phyloP scores from a whole-genome alignment of 306 rosid species.

The Urtica urens region DNA sequence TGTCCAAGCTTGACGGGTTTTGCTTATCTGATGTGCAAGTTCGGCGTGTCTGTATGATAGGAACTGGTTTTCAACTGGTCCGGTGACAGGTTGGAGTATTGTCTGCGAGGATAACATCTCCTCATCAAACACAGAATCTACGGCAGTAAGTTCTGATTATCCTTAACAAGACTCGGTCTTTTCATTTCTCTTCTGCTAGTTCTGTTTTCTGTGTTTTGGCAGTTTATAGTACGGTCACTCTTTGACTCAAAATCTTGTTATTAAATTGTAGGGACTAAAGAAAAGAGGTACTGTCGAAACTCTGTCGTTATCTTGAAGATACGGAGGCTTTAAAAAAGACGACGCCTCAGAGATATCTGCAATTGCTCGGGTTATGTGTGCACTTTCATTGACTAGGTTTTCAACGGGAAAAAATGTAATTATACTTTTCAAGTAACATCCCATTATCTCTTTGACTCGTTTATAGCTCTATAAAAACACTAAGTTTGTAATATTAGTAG shows the following conservation, averaged over 20 bases:
- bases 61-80: constrained; percentile 19
- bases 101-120: constrained; percentile 13
- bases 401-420: constrained; percentile 13
- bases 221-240: too few species aligned
- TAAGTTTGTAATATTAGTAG: constrained; percentile 16
- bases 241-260: too few species aligned
- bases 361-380: constrained; percentile 18
- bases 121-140: constrained; percentile 7
- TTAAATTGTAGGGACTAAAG: constrained; percentile 34
- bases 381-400: constrained; percentile 11
- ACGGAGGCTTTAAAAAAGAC: constrained; percentile 19
- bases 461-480: constrained; percentile 7
- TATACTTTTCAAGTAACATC: constrained; percentile 15
- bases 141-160: constrained; percentile 11
- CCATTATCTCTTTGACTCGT: constrained; percentile 14
- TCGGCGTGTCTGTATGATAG: constrained; percentile 10
- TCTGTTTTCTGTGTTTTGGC: too few species aligned
- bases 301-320: constrained; percentile 18
- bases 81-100: constrained; percentile 22
- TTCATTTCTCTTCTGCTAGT: constrained; percentile 1
- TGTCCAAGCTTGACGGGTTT: not conserved
- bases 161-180: not conserved
- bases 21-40: constrained; percentile 16
- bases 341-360: constrained; percentile 7
- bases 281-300: constrained; percentile 22